Evolutionary conservation across 345 rosid genomes (phyloP).

Genomic region (Mangifera indica): DNA sequence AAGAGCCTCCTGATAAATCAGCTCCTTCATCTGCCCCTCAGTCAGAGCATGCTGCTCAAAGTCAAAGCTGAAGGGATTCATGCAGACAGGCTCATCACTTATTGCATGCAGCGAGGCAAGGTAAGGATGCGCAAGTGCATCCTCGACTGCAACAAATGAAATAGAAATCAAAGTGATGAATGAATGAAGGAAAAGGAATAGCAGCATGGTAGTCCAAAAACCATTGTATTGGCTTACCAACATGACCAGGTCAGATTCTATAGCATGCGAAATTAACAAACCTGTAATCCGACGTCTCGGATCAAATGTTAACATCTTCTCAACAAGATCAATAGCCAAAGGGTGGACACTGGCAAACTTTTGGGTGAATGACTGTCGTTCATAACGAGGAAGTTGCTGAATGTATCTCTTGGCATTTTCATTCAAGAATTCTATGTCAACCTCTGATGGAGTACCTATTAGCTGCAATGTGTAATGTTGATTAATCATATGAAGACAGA

Average conservation of each 20-base stretch:
- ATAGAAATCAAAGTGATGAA: not conserved
- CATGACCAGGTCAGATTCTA: no score
- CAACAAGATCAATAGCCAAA: conserved; percentile 73
- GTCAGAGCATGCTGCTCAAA: conserved; percentile 69
- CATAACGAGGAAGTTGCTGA: conserved; percentile 50
- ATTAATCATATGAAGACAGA: conserved; percentile 9
- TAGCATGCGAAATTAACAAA: conserved; percentile 26
- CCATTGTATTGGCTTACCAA: no score
- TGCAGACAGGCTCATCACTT: conserved; percentile 76
- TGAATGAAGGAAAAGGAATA: not conserved
- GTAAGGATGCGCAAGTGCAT: conserved; percentile 87
- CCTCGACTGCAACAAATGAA: conserved; percentile 51
- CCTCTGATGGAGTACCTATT: conserved; percentile 85
- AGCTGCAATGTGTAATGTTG: conserved; percentile 47
- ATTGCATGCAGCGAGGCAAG: conserved; percentile 54
- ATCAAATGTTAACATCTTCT: conserved; percentile 90
- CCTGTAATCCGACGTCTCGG: conserved; percentile 80
- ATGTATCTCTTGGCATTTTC: conserved; percentile 82
- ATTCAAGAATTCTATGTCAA: conserved; percentile 65
- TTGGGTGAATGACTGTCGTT: conserved; percentile 67
- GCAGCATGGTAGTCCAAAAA: not conserved
- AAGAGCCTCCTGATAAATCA: conserved; percentile 73
- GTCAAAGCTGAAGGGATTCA: conserved; percentile 66
- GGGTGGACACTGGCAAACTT: conserved; percentile 71
- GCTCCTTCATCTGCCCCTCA: conserved; percentile 79